Conservation (phyloP, 2,329 filamentous ascomycete genomes). For the Dactylellina drechsleri region DNA sequence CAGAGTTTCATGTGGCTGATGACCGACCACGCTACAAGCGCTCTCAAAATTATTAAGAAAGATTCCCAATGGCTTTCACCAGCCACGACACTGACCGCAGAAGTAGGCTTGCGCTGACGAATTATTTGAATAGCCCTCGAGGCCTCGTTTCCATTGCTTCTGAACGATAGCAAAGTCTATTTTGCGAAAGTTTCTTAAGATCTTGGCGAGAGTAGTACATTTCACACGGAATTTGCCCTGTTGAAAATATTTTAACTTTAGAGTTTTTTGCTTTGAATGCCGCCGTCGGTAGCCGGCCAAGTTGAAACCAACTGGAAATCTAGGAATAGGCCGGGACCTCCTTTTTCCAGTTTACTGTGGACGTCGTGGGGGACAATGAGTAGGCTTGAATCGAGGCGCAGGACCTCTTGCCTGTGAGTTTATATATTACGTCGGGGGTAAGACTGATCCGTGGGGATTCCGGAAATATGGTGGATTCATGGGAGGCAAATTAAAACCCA, state of each 20-base stretch:
- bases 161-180: background rate
- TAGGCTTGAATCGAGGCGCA: no score
- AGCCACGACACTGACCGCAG: constrained; percentile 48
- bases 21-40: background rate
- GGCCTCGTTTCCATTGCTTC: no score
- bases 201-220: background rate
- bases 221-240: constrained; percentile 26
- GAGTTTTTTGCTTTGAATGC: constrained; percentile 14
- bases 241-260: constrained; percentile 20
- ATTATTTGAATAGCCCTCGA: constrained; percentile 14
- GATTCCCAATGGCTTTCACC: background rate
- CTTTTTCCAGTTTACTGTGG: no score
- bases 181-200: background rate
- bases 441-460: no score
- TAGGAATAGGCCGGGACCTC: background rate
- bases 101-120: constrained; percentile 5
- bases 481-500: no score
- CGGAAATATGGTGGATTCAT: no score
- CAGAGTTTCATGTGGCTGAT: constrained; percentile 53
- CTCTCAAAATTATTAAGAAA: background rate
- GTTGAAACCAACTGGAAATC: background rate
- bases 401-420: no score
- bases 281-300: constrained; percentile 35
- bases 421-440: no score
- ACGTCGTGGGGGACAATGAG: no score